These are phyloP conservation scores for Eimeria praecox DNA, from an alignment of 169 alveolate species.

Conservation along the genomic window DNA sequence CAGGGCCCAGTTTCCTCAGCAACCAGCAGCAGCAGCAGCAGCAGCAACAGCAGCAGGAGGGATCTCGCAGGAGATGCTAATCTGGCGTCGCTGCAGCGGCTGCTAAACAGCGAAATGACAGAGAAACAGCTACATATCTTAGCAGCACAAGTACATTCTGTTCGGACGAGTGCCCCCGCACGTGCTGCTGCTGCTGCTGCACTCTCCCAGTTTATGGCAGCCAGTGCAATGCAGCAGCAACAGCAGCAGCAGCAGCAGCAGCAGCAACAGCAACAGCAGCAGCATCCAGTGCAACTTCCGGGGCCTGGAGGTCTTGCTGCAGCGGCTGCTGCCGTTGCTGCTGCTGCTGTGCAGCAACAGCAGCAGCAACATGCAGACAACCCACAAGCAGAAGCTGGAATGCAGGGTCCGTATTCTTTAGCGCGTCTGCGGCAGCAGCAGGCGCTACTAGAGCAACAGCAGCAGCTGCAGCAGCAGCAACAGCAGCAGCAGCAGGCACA, in stretches of 20 bases:
- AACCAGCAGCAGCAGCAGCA: background rate
- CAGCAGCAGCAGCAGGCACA: slow-evolving; percentile 49
- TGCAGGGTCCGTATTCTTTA: slow-evolving; percentile 3
- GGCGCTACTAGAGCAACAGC: slow-evolving; percentile 55
- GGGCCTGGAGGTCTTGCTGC: slow-evolving; percentile 23
- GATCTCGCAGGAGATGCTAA: slow-evolving; percentile 6
- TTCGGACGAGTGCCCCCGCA: slow-evolving; percentile 32
- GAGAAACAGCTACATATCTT: slow-evolving; percentile 24
- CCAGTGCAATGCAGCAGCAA: background rate
- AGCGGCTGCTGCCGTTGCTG: slow-evolving; percentile 7
- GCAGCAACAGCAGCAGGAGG: slow-evolving; percentile 26
- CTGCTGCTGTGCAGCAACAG: slow-evolving; percentile 40
- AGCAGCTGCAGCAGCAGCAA: slow-evolving; percentile 65
- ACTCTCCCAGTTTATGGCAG: slow-evolving; percentile 53
- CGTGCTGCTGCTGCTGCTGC: slow-evolving; percentile 70
- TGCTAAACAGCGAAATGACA: slow-evolving; percentile 8
- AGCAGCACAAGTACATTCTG: slow-evolving; percentile 48
- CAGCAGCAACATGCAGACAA: slow-evolving; percentile 39
- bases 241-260: slow-evolving; percentile 46
- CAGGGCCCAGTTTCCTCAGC: background rate
- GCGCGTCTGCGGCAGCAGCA: slow-evolving; percentile 63
- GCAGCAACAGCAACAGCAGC: background rate
- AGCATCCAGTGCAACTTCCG: slow-evolving; percentile 19
- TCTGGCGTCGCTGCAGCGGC: slow-evolving; percentile 32
- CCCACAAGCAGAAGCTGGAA: slow-evolving; percentile 18